Percentiles rank a stretch among this genome's conserved stretches.
Evolutionary conservation across 306 rosid species (phyloP).

Genomic region (Dalbergia oliveri): DNA sequence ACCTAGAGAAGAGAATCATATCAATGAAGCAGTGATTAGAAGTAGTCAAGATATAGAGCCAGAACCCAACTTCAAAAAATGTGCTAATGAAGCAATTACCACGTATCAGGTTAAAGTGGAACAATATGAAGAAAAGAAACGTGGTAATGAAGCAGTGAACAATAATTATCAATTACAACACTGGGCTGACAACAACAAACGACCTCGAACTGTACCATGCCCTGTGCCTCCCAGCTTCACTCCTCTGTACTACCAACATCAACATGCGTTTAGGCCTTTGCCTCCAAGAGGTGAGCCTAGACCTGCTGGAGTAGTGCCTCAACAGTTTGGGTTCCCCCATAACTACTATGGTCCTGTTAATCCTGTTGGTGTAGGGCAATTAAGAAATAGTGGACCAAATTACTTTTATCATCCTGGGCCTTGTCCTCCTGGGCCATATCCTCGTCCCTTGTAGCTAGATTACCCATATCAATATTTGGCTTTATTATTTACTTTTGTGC

Average conservation of each 20-base stretch:
- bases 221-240: neutral
- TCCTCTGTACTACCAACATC: neutral
- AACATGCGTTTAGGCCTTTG: neutral
- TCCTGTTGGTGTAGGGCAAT: neutral
- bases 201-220: constrained; percentile 30
- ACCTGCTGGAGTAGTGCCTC: constrained; percentile 6
- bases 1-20: neutral
- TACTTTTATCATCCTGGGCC: neutral
- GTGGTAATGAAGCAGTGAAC: neutral
- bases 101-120: neutral
- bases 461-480: neutral
- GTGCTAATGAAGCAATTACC: neutral
- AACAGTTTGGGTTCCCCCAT: neutral
- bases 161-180: neutral
- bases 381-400: neutral
- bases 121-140: constrained; percentile 21
- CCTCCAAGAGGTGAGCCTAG: neutral
- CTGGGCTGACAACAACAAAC: constrained; percentile 39
- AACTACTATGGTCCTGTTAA: neutral
- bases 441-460: neutral
- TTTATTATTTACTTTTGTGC: neutral
- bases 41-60: neutral
- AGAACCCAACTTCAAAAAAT: neutral
- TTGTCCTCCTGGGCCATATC: neutral
- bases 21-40: neutral